Conservation (phyloP, 257 asterid genomes). For the Catharanthus roseus region DNA sequence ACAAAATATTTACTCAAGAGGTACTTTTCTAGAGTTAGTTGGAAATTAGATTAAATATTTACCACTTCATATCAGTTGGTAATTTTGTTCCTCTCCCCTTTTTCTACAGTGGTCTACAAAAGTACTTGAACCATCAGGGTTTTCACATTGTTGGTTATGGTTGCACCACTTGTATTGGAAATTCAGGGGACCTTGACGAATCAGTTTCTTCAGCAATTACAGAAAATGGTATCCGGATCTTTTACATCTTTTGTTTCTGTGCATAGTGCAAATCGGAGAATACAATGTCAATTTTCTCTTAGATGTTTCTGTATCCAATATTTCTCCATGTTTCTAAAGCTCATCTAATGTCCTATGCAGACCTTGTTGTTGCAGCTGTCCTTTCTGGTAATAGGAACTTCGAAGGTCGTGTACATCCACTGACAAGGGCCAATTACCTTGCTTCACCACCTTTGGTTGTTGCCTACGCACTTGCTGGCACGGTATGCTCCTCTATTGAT, state of each 20-base stretch:
- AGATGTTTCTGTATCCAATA: too few relatives aligned
- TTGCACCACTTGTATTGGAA: constrained; percentile 96
- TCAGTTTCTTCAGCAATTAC: constrained; percentile 70
- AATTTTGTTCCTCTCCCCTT: constrained; percentile 13
- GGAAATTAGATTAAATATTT: neutral
- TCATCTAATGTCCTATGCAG: constrained; percentile 31
- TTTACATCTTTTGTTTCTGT: neutral
- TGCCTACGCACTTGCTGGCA: constrained; percentile 94
- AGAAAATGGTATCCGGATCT: constrained; percentile 60
- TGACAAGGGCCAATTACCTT: constrained; percentile 89
- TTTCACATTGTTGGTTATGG: constrained; percentile 92
- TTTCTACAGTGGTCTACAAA: constrained; percentile 62
- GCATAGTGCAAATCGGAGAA: neutral
- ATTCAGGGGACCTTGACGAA: constrained; percentile 93
- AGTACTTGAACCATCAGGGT: constrained; percentile 84
- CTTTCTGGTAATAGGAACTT: constrained; percentile 92
- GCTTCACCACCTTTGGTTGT: constrained; percentile 88
- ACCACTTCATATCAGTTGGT: neutral
- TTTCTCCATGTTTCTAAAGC: neutral
- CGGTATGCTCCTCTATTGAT: constrained; percentile 39
- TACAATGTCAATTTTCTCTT: neutral
- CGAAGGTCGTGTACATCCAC: constrained; percentile 92
- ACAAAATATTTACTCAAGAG: constrained; percentile 80
- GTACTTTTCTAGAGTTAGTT: constrained; percentile 27
- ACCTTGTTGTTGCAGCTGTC: constrained; percentile 85